Conservation (phyloP, 192 early-diverging fungal species). For the Coemansia sp. region DNA sequence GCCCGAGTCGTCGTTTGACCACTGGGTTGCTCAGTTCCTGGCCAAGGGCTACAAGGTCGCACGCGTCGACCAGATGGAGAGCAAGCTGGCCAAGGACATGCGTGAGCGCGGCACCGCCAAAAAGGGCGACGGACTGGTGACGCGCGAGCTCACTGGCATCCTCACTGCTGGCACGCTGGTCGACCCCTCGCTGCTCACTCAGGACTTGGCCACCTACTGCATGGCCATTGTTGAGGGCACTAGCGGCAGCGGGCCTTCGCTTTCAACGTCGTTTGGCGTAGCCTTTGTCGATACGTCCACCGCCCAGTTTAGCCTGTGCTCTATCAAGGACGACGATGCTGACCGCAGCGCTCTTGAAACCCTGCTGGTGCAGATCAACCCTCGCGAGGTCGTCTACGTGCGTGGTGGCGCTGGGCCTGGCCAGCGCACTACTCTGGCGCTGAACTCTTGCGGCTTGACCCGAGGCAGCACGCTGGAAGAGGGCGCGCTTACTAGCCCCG, state of each 20-base stretch:
- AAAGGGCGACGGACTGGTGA: slow-evolving; percentile 79
- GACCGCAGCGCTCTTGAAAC: slow-evolving; percentile 93
- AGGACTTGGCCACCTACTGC: slow-evolving; percentile 93
- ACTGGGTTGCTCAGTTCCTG: slow-evolving; percentile 96
- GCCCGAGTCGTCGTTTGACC: slow-evolving; percentile 90
- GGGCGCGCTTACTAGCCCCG: slow-evolving; percentile 26
- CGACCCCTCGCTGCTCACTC: slow-evolving; percentile 82
- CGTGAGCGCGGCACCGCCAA: slow-evolving; percentile 64
- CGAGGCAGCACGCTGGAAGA: slow-evolving; percentile 14
- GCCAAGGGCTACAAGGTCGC: slow-evolving; percentile 96
- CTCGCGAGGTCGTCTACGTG: slow-evolving; percentile 81
- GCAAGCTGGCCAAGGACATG: slow-evolving; percentile 90
- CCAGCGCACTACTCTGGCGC: slow-evolving; percentile 17
- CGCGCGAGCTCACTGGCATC: slow-evolving; percentile 82
- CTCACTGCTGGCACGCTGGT: slow-evolving; percentile 91
- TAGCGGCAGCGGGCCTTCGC: slow-evolving; percentile 13
- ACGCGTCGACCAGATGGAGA: slow-evolving; percentile 98
- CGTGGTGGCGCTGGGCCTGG: slow-evolving; percentile 50
- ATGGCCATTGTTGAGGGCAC: slow-evolving; percentile 85
- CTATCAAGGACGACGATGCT: slow-evolving; percentile 78
- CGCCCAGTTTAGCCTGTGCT: slow-evolving; percentile 82
- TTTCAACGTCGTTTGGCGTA: slow-evolving; percentile 72
- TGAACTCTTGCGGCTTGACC: slow-evolving; percentile 10
- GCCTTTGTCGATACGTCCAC: slow-evolving; percentile 96
- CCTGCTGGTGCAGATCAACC: slow-evolving; percentile 88